Evolutionary conservation across 805 yeast genomes (phyloP).

Genomic region (Kodamaea laetipori): DNA sequence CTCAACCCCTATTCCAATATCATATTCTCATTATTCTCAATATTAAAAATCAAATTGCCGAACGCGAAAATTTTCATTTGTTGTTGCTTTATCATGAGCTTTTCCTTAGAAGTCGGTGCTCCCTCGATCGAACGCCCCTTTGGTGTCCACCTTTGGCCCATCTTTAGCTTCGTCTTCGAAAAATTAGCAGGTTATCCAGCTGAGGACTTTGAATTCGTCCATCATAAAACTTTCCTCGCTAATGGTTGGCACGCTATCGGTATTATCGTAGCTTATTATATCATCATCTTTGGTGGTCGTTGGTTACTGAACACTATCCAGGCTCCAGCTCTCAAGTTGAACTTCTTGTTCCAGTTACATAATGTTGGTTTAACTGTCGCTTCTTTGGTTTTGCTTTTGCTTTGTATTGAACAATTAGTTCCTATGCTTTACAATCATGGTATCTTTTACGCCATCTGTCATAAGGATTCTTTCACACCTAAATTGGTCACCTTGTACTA

Average conservation of each 20-base stretch:
- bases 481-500: conserved; percentile 83
- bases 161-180: conserved; percentile 54
- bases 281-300: conserved; percentile 69
- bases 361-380: conserved; percentile 72
- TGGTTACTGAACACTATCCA: conserved; percentile 51
- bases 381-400: conserved; percentile 64
- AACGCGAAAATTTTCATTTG: conserved; percentile 6
- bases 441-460: conserved; percentile 79
- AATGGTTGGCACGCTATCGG: conserved; percentile 56
- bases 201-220: conserved; percentile 64
- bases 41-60: not conserved
- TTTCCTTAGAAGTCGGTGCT: conserved; percentile 25
- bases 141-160: conserved; percentile 67
- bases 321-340: conserved; percentile 70
- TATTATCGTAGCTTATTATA: conserved; percentile 44
- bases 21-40: not conserved
- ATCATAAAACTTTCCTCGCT: conserved; percentile 67
- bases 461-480: conserved; percentile 76
- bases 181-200: conserved; percentile 57
- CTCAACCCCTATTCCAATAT: no score
- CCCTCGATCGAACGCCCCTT: conserved; percentile 51
- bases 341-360: conserved; percentile 79
- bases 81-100: conserved; percentile 9
- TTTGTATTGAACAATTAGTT: conserved; percentile 80
- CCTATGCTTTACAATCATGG: conserved; percentile 80